Percentiles rank a stretch among this genome's conserved stretches.
Evolutionary conservation across 352 stramenopile genomes (phyloP).

Genomic region (Globisporangium acanthophoron): DNA sequence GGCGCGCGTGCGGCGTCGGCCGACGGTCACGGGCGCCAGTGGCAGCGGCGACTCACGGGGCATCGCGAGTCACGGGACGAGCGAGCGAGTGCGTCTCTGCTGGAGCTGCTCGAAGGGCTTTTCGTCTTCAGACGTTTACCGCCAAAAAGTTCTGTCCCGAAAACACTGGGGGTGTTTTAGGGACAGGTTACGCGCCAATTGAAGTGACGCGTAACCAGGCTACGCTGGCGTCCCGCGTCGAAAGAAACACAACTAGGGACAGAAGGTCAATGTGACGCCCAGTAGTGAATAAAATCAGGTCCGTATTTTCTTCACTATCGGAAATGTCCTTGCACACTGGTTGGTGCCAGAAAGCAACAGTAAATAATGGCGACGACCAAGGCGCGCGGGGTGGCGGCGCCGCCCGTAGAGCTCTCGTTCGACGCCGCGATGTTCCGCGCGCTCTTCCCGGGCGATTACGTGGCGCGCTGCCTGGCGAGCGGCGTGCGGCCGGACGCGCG

Average conservation of each 20-base stretch:
- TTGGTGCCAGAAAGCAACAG: too few relatives aligned
- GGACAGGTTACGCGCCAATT: too few relatives aligned
- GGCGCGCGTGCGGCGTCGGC: constrained; percentile 25
- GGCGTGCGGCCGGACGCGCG: constrained; percentile 59
- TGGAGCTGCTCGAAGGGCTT: not conserved
- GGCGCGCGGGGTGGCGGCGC: not conserved
- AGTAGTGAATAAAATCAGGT: too few relatives aligned
- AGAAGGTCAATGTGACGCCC: too few relatives aligned
- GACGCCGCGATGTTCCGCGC: constrained; percentile 65
- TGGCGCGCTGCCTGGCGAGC: constrained; percentile 52
- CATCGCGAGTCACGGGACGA: not conserved
- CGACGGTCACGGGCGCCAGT: constrained; percentile 4
- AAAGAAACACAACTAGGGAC: too few relatives aligned
- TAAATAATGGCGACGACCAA: too few relatives aligned
- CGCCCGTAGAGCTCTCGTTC: constrained; percentile 39
- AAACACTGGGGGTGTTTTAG: too few relatives aligned
- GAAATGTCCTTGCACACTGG: too few relatives aligned
- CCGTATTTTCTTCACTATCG: too few relatives aligned
- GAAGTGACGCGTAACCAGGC: too few relatives aligned
- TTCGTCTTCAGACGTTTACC: not conserved
- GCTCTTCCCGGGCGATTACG: constrained; percentile 71
- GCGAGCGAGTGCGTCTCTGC: not conserved
- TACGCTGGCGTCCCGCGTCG: too few relatives aligned
- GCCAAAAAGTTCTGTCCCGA: too few relatives aligned
- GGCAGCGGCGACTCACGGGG: constrained; percentile 2